Conservation (phyloP, 2,329 filamentous ascomycete genomes). For the Fusarium redolens region DNA sequence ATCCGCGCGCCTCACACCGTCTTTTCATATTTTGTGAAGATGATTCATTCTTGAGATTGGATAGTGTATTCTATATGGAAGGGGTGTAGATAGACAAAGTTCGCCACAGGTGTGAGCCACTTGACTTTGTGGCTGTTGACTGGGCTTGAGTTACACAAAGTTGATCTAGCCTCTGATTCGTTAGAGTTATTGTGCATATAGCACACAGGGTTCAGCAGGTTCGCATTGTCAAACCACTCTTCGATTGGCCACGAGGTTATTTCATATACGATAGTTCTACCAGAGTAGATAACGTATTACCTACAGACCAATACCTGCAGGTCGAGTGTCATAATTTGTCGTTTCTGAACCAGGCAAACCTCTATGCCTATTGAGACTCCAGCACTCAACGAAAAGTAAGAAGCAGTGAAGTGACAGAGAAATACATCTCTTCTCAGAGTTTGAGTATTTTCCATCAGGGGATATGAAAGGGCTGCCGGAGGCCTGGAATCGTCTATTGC, state of each 20-base stretch:
- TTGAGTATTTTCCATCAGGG: too few species aligned
- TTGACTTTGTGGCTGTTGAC: not conserved
- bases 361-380: too few species aligned
- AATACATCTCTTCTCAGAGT: too few species aligned
- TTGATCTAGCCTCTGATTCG: not conserved
- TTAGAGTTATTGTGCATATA: not conserved
- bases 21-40: slow-evolving; percentile 30
- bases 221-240: not conserved
- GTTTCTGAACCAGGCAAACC: too few species aligned
- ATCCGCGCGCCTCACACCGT: slow-evolving; percentile 25
- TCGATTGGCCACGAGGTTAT: not conserved
- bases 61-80: not conserved
- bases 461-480: too few species aligned
- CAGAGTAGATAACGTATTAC: not conserved
- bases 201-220: not conserved
- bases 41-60: not conserved
- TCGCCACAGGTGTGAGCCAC: slow-evolving; percentile 10
- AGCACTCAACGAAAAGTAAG: too few species aligned
- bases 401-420: too few species aligned
- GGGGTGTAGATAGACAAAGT: not conserved
- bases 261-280: not conserved
- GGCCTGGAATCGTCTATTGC: too few species aligned
- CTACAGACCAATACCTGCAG: not conserved
- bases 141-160: not conserved
- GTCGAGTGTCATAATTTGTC: too few species aligned